phyloP scores from a whole-genome alignment of 441 rosid genomes.

The Corymbia calophylla region DNA sequence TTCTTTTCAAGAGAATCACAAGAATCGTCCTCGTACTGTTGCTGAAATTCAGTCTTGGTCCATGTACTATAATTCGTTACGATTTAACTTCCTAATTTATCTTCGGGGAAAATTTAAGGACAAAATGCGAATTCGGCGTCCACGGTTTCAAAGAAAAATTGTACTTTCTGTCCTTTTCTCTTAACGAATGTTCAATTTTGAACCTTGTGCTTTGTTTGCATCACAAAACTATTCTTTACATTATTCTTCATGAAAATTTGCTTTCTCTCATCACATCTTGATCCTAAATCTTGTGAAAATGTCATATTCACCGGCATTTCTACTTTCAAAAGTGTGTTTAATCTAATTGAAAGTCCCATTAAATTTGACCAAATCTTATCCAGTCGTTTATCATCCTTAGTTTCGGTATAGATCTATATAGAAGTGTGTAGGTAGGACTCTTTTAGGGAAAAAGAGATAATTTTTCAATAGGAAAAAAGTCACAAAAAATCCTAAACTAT shows the following conservation, averaged over 20 bases:
- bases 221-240: neutral
- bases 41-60: neutral
- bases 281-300: neutral
- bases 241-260: neutral
- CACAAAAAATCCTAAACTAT: no score
- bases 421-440: no score
- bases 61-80: neutral
- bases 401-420: neutral
- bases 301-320: neutral
- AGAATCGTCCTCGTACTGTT: neutral
- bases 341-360: neutral
- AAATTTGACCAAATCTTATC: neutral
- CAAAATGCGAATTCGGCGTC: no score
- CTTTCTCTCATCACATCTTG: neutral
- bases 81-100: neutral
- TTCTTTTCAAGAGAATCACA: neutral
- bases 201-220: no score
- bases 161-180: neutral
- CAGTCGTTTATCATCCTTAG: no score
- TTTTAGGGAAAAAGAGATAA: no score
- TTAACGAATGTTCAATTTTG: no score
- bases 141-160: neutral
- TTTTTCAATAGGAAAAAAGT: no score
- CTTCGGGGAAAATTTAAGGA: neutral
- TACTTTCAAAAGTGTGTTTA: neutral